phyloP scores from a whole-genome alignment of 352 stramenopile species.

The Hyaloperonospora brassicae region DNA sequence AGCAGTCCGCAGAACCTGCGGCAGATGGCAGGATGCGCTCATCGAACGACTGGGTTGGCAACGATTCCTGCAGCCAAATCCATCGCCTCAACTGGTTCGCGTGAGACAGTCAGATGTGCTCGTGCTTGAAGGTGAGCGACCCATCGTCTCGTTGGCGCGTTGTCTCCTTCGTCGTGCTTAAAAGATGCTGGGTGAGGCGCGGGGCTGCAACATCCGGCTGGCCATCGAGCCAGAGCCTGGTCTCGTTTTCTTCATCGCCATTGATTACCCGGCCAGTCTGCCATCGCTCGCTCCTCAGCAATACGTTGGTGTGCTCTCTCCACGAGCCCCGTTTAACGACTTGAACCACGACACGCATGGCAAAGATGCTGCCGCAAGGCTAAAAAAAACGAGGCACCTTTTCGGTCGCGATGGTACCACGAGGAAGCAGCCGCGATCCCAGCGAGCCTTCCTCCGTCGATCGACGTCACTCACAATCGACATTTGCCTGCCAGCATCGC shows the following conservation, averaged over 20 bases:
- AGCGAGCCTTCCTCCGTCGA: too few species aligned
- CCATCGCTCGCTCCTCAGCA: background rate
- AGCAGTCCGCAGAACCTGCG: too few species aligned
- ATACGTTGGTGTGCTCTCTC: conserved; percentile 10
- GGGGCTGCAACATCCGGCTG: conserved; percentile 12
- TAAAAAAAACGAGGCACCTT: conserved; percentile 11
- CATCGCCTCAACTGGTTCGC: too few species aligned
- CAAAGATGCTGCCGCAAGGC: conserved; percentile 1
- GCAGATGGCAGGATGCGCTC: conserved; percentile 9
- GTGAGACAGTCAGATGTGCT: too few species aligned
- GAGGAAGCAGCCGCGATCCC: background rate
- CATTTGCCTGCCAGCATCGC: too few species aligned
- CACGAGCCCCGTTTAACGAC: background rate
- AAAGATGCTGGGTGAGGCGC: background rate
- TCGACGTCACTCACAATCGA: too few species aligned
- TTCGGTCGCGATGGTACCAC: conserved; percentile 1
- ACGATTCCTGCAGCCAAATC: too few species aligned
- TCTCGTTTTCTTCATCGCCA: conserved; percentile 15
- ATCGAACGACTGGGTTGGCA: conserved; percentile 4
- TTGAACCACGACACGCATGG: background rate
- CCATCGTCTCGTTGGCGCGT: too few species aligned
- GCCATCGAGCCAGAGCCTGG: conserved; percentile 13
- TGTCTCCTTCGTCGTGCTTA: too few species aligned
- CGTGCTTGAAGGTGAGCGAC: too few species aligned
- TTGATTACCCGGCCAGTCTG: background rate